A percentile compares a stretch with the other conserved stretches of the same genome.
phyloP scores from a whole-genome alignment of 768 basidiomycete genomes.

The Tulasnella sp. region DNA sequence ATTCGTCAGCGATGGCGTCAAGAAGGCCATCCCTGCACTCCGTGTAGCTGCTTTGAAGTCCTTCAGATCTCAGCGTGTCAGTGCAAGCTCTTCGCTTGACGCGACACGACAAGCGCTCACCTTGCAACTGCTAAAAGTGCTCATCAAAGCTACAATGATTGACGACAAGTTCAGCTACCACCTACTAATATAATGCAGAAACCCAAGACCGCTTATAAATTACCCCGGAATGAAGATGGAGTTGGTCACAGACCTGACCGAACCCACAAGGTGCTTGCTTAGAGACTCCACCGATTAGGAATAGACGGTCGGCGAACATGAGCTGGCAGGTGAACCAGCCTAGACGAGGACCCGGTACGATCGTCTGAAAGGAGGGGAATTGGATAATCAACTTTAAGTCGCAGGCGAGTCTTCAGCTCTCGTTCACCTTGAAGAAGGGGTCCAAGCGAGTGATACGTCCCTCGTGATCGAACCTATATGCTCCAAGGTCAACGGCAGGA shows the following conservation, averaged over 20 bases:
- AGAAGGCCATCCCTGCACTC: slow-evolving; percentile 50
- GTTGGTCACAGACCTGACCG: slow-evolving; percentile 36
- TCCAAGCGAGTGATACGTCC: slow-evolving; percentile 78
- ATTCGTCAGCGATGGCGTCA: slow-evolving; percentile 51
- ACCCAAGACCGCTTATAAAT: neutral
- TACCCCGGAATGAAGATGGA: neutral
- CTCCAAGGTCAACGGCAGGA: neutral
- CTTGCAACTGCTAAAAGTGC: slow-evolving; percentile 68
- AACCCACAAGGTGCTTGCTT: slow-evolving; percentile 67
- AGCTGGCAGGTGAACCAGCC: slow-evolving; percentile 76
- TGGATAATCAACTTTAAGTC: slow-evolving; percentile 11
- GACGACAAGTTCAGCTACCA: slow-evolving; percentile 49
- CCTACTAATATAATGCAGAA: slow-evolving; percentile 25
- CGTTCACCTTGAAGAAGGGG: slow-evolving; percentile 57
- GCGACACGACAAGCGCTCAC: slow-evolving; percentile 20
- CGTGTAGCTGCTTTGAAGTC: slow-evolving; percentile 42
- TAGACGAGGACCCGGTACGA: slow-evolving; percentile 64
- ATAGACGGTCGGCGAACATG: slow-evolving; percentile 61
- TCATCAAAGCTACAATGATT: slow-evolving; percentile 56
- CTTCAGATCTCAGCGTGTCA: neutral
- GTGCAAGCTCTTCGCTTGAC: neutral
- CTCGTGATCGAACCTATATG: slow-evolving; percentile 51
- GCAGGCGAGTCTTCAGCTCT: neutral
- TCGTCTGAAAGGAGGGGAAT: slow-evolving; percentile 44
- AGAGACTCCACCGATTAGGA: slow-evolving; percentile 56